Percentiles rank a stretch among this genome's conserved stretches.
Evolutionary conservation across 2,329 filamentous ascomycete species (phyloP).

Genomic region (Venturia oleaginea): DNA sequence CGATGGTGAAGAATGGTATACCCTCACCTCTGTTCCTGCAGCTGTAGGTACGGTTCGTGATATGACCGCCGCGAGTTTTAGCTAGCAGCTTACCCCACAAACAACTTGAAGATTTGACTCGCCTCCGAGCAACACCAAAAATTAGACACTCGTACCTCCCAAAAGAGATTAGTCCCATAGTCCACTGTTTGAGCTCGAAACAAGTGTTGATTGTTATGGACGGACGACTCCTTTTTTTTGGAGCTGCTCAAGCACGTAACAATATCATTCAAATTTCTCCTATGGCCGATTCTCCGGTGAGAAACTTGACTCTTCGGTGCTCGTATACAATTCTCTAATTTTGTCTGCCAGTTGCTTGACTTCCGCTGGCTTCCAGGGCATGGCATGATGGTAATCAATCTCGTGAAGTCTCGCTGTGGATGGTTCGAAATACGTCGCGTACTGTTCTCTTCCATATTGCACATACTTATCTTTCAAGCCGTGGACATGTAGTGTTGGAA

Average conservation of each 20-base stretch:
- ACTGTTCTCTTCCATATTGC: constrained; percentile 7
- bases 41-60: not conserved
- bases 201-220: not conserved
- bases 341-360: constrained; percentile 2
- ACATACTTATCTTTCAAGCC: constrained; percentile 10
- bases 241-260: not conserved
- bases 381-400: constrained; percentile 15
- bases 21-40: too few relatives aligned
- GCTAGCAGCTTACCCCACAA: not conserved
- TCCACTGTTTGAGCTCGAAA: not conserved
- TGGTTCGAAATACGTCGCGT: constrained; percentile 9
- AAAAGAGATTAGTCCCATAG: not conserved
- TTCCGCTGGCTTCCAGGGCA: constrained; percentile 13
- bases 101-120: not conserved
- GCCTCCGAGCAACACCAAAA: not conserved
- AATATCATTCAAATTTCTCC: not conserved
- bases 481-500: constrained; percentile 15
- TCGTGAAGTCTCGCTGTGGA: constrained; percentile 9
- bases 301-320: not conserved
- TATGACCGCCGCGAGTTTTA: not conserved
- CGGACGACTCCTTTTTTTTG: not conserved
- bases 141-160: too few relatives aligned
- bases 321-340: constrained; percentile 8
- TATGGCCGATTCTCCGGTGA: not conserved
- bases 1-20: too few relatives aligned